Base-by-base conservation (phyloP, 2,329 filamentous ascomycete genomes). In the Tolypocladium paradoxum region DNA sequence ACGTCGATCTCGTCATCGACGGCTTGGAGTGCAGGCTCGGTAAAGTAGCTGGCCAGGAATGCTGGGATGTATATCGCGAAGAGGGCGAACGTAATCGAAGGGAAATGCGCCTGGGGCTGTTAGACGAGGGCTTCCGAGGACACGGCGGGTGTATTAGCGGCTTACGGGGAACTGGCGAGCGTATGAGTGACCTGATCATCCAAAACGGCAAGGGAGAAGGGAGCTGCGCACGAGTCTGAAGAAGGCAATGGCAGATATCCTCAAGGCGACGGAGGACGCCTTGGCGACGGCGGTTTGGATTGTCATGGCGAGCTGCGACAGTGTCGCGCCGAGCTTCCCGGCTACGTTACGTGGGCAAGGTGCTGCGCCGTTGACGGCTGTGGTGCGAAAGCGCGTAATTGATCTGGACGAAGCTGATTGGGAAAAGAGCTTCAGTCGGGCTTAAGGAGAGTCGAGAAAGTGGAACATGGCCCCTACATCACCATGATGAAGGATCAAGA, bases 61-160 rank as follows among this genome's bases (percentile, higher is more conserved):
- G 83, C 74, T 0, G 84, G 77, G 0, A 84, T 64, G 60, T 88
- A 89, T 54, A 89, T 68, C 27, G 79, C 82, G 55, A 86, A 83
- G 2, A 86, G 70, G 0, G 84, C 76, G 53, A 82, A 82, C 4
- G 83, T 72, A 37, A 80, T 60, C 33, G 83, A 83, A 55, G 76
- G 65, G 55, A 73, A 67, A 58, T 68, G 67, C 53, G 68, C 69
- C 68, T 70, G 59, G 51, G 43, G 36, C 45, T 38, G 51, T 60
- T 54, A 55, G 55, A 18, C 45, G 47, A 34, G 34, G 27, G 49
- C 27, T 34, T 2, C 8, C 5, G n/a, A 27, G 18, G 12, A 7
- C 36, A 29, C 20, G 49, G 35, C 18, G 56, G 38, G 20, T 47
- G 35, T 29, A n/a, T 37, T 38, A 47, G 46, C 29, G 24, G 55